phyloP scores from a whole-genome alignment of 2,329 filamentous ascomycete species.

The Neocucurbitaria cava region DNA sequence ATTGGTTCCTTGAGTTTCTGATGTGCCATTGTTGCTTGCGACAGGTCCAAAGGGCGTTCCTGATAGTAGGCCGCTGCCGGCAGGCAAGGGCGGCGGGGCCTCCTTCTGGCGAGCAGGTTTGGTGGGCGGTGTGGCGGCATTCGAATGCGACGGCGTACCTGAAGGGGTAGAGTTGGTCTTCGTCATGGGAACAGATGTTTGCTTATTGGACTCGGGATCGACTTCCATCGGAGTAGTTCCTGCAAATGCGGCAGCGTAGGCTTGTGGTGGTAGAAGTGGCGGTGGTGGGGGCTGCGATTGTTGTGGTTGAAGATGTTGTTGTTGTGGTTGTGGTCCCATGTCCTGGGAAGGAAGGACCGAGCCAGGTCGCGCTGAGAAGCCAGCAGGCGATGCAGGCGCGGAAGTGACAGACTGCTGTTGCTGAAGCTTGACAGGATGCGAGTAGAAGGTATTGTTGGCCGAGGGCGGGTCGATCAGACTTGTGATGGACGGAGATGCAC shows the following conservation, averaged over 20 bases:
- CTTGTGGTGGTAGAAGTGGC: slow-evolving; percentile 10
- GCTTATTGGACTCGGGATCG: slow-evolving; percentile 40
- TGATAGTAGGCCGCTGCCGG: slow-evolving; percentile 69
- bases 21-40: slow-evolving; percentile 53
- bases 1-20: slow-evolving; percentile 63
- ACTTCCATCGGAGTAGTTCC: slow-evolving; percentile 47
- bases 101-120: slow-evolving; percentile 64
- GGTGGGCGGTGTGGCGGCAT: slow-evolving; percentile 60
- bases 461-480: slow-evolving; percentile 80
- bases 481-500: slow-evolving; percentile 88
- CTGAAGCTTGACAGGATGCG: slow-evolving; percentile 41
- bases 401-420: slow-evolving; percentile 48
- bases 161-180: slow-evolving; percentile 43
- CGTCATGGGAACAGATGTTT: slow-evolving; percentile 39
- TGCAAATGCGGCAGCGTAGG: slow-evolving; percentile 22
- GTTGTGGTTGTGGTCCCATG: slow-evolving; percentile 22
- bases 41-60: slow-evolving; percentile 66
- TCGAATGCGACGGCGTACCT: slow-evolving; percentile 53
- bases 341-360: slow-evolving; percentile 41
- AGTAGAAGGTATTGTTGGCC: slow-evolving; percentile 47
- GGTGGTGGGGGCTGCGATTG: slow-evolving; percentile 21
- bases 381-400: slow-evolving; percentile 49
- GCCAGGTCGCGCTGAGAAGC: slow-evolving; percentile 34
- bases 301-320: slow-evolving; percentile 16
- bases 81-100: slow-evolving; percentile 62